Evolutionary conservation across 768 basidiomycete species (phyloP), one percentile per base, ranked within the genome.

Genomic region (Kwoniella botswanensis): DNA sequence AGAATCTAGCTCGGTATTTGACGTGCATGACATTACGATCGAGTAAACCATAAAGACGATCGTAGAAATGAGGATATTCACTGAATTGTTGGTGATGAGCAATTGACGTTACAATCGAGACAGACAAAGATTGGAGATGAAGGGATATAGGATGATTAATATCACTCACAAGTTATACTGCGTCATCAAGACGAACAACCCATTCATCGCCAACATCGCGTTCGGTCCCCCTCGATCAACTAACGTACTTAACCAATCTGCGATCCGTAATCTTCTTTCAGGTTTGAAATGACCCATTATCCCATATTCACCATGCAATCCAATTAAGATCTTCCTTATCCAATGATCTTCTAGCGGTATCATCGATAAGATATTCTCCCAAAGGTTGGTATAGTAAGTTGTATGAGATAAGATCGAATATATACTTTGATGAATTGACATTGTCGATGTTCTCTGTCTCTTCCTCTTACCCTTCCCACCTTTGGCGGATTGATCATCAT

Each of bases 11-110:
- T 13, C 97, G 89, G 80, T 97, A 91, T 79, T 93, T 96, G 63
- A 93, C 88, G 77, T 98, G 96, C 7, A 99, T 87, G 4, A 97
- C 88, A 21, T 94, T 89, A 11, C 90, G 87, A 80, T 96, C 92
- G 21, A 98, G 88, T 81, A 98, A 92, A 1, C 90, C 88, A 81
- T 98, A 98, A 2, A 99, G 88, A 4, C 91, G 90, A 6, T 90
- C 91, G 85, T 97, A 99, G 85, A 99, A 98, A 12, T 90, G 90
- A 2, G 97, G 95, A 79, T 96, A 98, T 78, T 99, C 97, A 11
- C 96, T 98, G 78, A 1, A 41, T 65, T 1, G 11, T 43, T 3
- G 35, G 7, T 5, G 7, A 7, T 35, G 1, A 35, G 35, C 35
- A 35, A 59, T n/a, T 35, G 50, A 15, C 2, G 13, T 59, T 64